Evolutionary conservation across 2,329 filamentous ascomycete genomes (phyloP).

Genomic region (Gaeumannomyces tritici): DNA sequence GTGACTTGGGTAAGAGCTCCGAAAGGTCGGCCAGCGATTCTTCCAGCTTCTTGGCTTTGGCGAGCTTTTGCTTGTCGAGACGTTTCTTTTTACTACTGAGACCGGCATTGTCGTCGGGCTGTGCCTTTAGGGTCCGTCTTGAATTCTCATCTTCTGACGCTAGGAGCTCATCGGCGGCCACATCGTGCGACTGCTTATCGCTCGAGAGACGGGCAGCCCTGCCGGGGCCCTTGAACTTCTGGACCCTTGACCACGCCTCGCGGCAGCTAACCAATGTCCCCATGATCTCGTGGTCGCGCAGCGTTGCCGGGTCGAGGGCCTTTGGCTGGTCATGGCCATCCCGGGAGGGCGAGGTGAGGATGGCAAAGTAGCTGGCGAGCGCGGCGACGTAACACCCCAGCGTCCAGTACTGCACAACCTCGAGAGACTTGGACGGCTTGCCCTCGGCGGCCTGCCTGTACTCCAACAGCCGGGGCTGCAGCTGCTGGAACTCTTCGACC

Average conservation of each 20-base stretch:
- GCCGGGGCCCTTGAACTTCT: slow-evolving; percentile 42
- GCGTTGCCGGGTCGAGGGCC: slow-evolving; percentile 63
- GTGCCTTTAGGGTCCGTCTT: neutral
- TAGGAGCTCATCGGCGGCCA: neutral
- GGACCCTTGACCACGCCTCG: slow-evolving; percentile 68
- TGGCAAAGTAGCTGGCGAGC: slow-evolving; percentile 87
- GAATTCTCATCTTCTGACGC: slow-evolving; percentile 16
- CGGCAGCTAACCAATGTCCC: slow-evolving; percentile 70
- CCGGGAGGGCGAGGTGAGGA: slow-evolving; percentile 72
- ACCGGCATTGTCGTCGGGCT: neutral
- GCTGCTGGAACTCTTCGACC: slow-evolving; percentile 65
- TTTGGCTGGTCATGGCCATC: slow-evolving; percentile 40
- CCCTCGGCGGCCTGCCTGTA: slow-evolving; percentile 49
- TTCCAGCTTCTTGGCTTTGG: slow-evolving; percentile 50
- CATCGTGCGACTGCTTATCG: slow-evolving; percentile 9
- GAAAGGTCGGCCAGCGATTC: slow-evolving; percentile 63
- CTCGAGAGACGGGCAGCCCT: slow-evolving; percentile 4
- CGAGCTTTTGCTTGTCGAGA: slow-evolving; percentile 24
- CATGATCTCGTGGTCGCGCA: slow-evolving; percentile 90
- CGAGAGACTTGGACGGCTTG: slow-evolving; percentile 41
- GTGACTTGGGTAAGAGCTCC: slow-evolving; percentile 43
- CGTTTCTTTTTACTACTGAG: slow-evolving; percentile 12
- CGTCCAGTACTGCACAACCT: slow-evolving; percentile 66
- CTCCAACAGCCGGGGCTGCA: slow-evolving; percentile 56
- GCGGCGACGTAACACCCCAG: slow-evolving; percentile 79